Conservation (phyloP, 805 yeast genomes). For the Kodamaea lidongshanica region DNA sequence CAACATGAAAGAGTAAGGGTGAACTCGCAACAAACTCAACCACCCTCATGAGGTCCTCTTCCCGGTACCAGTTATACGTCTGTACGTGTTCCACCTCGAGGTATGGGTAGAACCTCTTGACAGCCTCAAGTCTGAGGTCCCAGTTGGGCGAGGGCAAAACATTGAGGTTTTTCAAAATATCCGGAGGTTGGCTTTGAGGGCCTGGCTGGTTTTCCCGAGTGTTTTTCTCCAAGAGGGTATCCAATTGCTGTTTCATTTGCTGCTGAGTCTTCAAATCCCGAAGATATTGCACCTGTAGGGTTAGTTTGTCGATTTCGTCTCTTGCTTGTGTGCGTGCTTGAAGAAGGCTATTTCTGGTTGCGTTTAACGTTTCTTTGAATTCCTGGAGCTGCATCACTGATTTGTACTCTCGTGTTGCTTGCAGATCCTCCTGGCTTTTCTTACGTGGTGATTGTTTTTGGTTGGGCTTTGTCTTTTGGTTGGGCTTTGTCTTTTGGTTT, state of each 20-base stretch:
- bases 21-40: conserved; percentile 14
- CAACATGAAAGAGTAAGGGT: conserved; percentile 19
- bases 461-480: not conserved
- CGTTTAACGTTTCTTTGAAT: conserved; percentile 12
- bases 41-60: conserved; percentile 11
- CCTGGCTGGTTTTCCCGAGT: conserved; percentile 8
- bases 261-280: conserved; percentile 11
- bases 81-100: conserved; percentile 14
- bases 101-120: conserved; percentile 22
- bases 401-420: conserved; percentile 1
- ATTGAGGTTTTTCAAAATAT: conserved; percentile 20
- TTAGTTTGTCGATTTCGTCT: conserved; percentile 13
- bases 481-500: not conserved
- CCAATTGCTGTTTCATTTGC: conserved; percentile 12
- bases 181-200: conserved; percentile 11
- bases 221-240: conserved; percentile 17
- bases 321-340: conserved; percentile 14
- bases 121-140: conserved; percentile 10
- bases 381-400: conserved; percentile 8
- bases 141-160: conserved; percentile 34
- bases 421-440: conserved; percentile 1
- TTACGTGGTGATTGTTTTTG: too few species aligned
- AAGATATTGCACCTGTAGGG: conserved; percentile 10
- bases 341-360: conserved; percentile 15
- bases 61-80: conserved; percentile 10